These are phyloP conservation scores for Cyberlindnera petersonii DNA, from an alignment of 805 yeast species.

Conservation along the genomic window DNA sequence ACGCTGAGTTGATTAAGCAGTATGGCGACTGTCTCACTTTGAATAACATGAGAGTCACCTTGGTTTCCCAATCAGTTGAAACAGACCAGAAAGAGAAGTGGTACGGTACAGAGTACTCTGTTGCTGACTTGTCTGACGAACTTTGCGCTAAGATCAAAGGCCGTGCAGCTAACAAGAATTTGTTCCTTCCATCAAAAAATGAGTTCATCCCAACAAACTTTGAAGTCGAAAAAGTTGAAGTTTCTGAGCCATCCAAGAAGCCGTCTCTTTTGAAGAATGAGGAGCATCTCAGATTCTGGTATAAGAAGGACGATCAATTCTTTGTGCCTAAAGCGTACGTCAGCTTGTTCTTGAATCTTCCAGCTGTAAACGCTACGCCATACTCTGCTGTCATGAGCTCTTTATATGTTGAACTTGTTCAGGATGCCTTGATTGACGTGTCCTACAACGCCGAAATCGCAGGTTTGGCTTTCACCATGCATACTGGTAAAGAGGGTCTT, in stretches of 20 bases:
- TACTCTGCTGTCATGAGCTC: slow-evolving; percentile 53
- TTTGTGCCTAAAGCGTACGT: slow-evolving; percentile 84
- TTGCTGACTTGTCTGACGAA: slow-evolving; percentile 39
- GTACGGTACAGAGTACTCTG: slow-evolving; percentile 83
- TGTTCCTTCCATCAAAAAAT: slow-evolving; percentile 69
- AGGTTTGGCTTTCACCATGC: slow-evolving; percentile 58
- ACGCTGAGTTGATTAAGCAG: slow-evolving; percentile 48
- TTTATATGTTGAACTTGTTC: slow-evolving; percentile 64
- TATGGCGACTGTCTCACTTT: slow-evolving; percentile 49
- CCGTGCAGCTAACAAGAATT: slow-evolving; percentile 30
- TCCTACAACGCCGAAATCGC: slow-evolving; percentile 85
- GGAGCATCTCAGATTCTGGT: slow-evolving; percentile 66
- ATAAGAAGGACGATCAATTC: slow-evolving; percentile 83
- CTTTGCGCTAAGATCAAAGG: slow-evolving; percentile 34
- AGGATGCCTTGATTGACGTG: slow-evolving; percentile 69
- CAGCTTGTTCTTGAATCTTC: slow-evolving; percentile 59
- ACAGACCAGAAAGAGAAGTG: slow-evolving; percentile 64
- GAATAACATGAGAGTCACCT: slow-evolving; percentile 54
- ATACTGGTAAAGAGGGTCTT: slow-evolving; percentile 65
- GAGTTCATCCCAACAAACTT: slow-evolving; percentile 81
- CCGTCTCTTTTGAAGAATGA: slow-evolving; percentile 60
- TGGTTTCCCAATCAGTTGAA: slow-evolving; percentile 51
- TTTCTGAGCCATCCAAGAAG: slow-evolving; percentile 36
- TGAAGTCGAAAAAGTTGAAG: slow-evolving; percentile 45
- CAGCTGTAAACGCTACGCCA: slow-evolving; percentile 58